A percentile compares a stretch with the other conserved stretches of the same genome.
Conservation (phyloP, 495 filamentous ascomycete species). For the Penicillium taxi region DNA sequence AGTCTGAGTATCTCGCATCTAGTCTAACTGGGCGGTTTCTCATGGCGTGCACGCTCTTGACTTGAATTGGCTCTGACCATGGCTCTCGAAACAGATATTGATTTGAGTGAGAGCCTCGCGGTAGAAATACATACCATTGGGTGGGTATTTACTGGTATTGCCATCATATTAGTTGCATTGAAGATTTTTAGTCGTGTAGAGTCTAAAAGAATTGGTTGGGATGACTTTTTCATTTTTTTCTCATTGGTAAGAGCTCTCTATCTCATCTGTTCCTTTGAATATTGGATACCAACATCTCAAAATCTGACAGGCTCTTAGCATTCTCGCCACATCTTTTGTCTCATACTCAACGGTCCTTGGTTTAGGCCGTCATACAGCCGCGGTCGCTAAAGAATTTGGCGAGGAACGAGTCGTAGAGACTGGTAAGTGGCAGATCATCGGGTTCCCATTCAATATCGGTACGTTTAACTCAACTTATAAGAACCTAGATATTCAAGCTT, state of each 20-base stretch:
- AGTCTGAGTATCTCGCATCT: too few relatives aligned
- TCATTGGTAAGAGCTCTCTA: constrained; percentile 10
- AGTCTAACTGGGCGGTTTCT: background rate
- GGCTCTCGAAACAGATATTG: constrained; percentile 14
- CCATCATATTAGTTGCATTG: constrained; percentile 10
- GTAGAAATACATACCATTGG: constrained; percentile 11
- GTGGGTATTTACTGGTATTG: constrained; percentile 16
- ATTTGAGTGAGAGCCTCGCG: constrained; percentile 6
- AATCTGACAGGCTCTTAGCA: constrained; percentile 13
- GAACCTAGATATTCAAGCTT: background rate
- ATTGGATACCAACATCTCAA: too few relatives aligned
- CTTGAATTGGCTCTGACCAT: constrained; percentile 4
- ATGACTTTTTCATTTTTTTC: constrained; percentile 23
- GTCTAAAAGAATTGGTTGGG: constrained; percentile 9
- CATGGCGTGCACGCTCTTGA: background rate
- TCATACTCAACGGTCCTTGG: constrained; percentile 17
- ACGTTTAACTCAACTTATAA: background rate
- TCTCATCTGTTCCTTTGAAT: background rate
- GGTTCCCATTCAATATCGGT: constrained; percentile 16
- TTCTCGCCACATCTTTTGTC: constrained; percentile 16
- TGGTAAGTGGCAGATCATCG: constrained; percentile 15
- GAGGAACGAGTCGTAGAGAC: constrained; percentile 5
- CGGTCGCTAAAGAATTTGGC: constrained; percentile 15
- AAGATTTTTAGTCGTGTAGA: constrained; percentile 12
- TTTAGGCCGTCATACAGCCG: constrained; percentile 18